Evolutionary conservation across 306 rosid species (phyloP).

Genomic region (Fagus crenata): DNA sequence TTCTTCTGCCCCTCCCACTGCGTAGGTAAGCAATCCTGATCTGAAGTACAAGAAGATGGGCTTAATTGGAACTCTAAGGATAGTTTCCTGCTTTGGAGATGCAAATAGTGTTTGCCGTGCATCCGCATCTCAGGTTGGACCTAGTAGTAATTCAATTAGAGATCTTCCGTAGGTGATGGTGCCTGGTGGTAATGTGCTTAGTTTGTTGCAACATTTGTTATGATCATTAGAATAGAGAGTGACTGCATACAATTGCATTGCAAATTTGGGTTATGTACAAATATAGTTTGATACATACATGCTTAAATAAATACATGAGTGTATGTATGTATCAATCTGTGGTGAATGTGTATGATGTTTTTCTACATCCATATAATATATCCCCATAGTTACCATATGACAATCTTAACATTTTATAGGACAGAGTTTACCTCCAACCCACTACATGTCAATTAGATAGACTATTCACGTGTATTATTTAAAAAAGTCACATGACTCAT

Average conservation of each 20-base stretch:
- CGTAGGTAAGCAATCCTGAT: slow-evolving; percentile 39
- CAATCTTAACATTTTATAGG: too few relatives aligned
- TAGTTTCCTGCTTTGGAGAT: slow-evolving; percentile 42
- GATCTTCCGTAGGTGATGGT: background rate
- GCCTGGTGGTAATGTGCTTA: too few relatives aligned
- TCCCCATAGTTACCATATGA: background rate
- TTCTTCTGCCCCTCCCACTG: slow-evolving; percentile 10
- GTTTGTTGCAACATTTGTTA: background rate
- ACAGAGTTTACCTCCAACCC: too few relatives aligned
- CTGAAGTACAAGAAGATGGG: slow-evolving; percentile 46
- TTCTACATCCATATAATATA: background rate
- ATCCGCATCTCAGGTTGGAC: slow-evolving; percentile 33
- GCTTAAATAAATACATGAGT: background rate
- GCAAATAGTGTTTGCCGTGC: slow-evolving; percentile 15
- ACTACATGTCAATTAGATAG: too few relatives aligned
- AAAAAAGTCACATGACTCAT: too few relatives aligned
- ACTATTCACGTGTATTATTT: too few relatives aligned
- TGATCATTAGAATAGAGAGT: background rate
- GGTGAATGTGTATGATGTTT: background rate
- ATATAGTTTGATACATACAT: background rate
- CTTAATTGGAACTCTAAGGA: slow-evolving; percentile 42
- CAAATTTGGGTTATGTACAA: background rate
- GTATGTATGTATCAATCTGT: background rate
- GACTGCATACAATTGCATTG: background rate
- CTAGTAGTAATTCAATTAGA: background rate